A percentile compares a stretch with the other conserved stretches of the same genome.
These are phyloP conservation scores for Collybiopsis confluens DNA, from an alignment of 768 basidiomycete species.

Conservation along the genomic window DNA sequence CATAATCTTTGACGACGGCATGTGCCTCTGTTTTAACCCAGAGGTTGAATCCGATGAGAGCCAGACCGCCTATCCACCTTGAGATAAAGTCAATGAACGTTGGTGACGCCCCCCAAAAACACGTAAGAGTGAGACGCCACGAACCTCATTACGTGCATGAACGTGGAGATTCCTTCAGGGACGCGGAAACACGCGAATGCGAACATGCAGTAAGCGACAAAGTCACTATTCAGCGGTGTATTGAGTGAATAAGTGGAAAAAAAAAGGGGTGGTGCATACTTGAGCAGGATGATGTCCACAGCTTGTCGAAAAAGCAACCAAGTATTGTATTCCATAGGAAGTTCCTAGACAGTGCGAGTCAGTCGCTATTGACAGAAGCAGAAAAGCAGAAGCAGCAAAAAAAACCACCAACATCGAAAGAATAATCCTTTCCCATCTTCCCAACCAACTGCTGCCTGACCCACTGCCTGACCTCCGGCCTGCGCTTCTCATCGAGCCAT, in stretches of 20 bases:
- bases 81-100: constrained; percentile 10
- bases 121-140: constrained; percentile 9
- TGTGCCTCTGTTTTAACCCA: constrained; percentile 99
- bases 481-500: constrained; percentile 79
- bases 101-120: neutral
- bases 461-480: constrained; percentile 71
- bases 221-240: constrained; percentile 58
- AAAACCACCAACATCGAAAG: constrained; percentile 56
- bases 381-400: too few relatives aligned
- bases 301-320: constrained; percentile 95
- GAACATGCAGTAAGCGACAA: constrained; percentile 92
- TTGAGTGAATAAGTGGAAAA: neutral
- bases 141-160: constrained; percentile 76
- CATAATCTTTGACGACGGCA: constrained; percentile 95
- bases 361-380: too few relatives aligned
- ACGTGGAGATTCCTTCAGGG: constrained; percentile 68
- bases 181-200: constrained; percentile 90
- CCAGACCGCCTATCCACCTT: constrained; percentile 85
- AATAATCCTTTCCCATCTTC: constrained; percentile 94
- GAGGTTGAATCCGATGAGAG: constrained; percentile 89
- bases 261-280: too few relatives aligned
- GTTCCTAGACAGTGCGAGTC: too few relatives aligned
- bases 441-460: constrained; percentile 80
- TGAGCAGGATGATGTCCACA: constrained; percentile 95
- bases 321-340: constrained; percentile 91